Percentiles rank a stretch among this genome's conserved stretches.
These are phyloP conservation scores for Sclerotinia nivalis DNA, from an alignment of 2,329 filamentous ascomycete species.

Conservation along the genomic window DNA sequence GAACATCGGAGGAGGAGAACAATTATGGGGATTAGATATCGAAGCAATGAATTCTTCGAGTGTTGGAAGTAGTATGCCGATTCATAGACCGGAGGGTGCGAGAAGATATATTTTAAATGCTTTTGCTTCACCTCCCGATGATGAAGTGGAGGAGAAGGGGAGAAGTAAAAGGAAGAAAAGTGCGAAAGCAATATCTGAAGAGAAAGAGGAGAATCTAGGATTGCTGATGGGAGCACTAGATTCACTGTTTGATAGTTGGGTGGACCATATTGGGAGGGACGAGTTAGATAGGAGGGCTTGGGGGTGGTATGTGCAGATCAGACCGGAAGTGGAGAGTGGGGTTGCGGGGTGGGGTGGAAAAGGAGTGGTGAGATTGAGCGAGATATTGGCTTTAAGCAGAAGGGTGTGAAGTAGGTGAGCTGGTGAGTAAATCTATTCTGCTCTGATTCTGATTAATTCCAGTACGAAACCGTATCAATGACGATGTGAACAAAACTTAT, in stretches of 20 bases:
- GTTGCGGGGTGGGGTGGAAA: constrained; percentile 83
- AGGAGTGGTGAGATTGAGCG: constrained; percentile 63
- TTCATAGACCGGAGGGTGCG: constrained; percentile 73
- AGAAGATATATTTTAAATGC: constrained; percentile 57
- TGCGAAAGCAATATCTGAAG: constrained; percentile 51
- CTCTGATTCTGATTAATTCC: not conserved
- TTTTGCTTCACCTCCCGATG: constrained; percentile 50
- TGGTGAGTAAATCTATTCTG: constrained; percentile 3
- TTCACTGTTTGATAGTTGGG: constrained; percentile 74
- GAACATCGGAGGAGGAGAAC: constrained; percentile 49
- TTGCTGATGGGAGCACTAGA: constrained; percentile 71
- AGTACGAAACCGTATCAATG: not conserved
- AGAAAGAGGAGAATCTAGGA: constrained; percentile 70
- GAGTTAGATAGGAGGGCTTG: constrained; percentile 78
- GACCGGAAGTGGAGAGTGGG: constrained; percentile 74
- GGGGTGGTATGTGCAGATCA: constrained; percentile 76
- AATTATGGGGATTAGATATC: constrained; percentile 61
- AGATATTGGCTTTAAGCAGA: constrained; percentile 63
- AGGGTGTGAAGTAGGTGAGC: constrained; percentile 33
- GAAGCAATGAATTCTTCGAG: constrained; percentile 46
- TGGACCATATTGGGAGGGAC: constrained; percentile 56
- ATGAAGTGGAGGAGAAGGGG: constrained; percentile 33
- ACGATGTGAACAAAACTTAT: not conserved
- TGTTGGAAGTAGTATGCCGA: constrained; percentile 59
- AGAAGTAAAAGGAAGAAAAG: constrained; percentile 53